Base-by-base conservation (phyloP, 2,329 filamentous ascomycete genomes). In the Chrysoporthe cubensis region DNA sequence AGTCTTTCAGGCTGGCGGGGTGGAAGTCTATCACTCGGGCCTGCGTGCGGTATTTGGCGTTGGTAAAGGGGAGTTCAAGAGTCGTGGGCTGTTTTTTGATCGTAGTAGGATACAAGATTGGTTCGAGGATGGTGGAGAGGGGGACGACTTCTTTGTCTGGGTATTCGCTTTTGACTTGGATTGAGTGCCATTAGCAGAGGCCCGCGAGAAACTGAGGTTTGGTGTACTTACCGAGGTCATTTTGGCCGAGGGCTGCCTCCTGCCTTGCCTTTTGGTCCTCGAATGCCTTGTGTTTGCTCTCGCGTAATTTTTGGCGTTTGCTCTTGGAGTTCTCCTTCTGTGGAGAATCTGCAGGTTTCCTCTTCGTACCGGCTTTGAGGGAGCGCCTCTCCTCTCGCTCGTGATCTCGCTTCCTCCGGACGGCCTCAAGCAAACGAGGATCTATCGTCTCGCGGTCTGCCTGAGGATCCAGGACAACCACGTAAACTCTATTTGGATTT, bases 21-120 rank as follows among this genome's bases (percentile, higher is more conserved):
- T 85, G 87, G 76, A 92, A 97, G 78, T 97, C 92, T 46, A 97
- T 85, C 1, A 97, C 90, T n/a, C 92, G 90, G 46, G 92, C 89
- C 44, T 85, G 83, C 32, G 88, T 82, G 59, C 88, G 87, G 75
- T 94, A 94, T 54, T 88, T 91, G 66, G 85, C 80, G 74, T 94
- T 93, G 66, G 89, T 83, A 74, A 97, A 97, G 0, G 94, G 92
- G 0, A 94, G 73, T n/a, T 72, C 71, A 1, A 86, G 50, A 4
- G 71, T 75, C 2, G 79, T 72, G 18, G 73, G 65, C 58, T 80
- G 66, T 18, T 74, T 79, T 8, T 83, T 78, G 1, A 84, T 78
- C 42, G 78, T 78, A 21, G 83, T 83, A 58, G 82, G 75, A 70
- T 87, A 76, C 7, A 73, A 71, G 1, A 76, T 67, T 1, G 78